Base-by-base conservation (phyloP, 2,329 filamentous ascomycete genomes). In the Fusarium udum region DNA sequence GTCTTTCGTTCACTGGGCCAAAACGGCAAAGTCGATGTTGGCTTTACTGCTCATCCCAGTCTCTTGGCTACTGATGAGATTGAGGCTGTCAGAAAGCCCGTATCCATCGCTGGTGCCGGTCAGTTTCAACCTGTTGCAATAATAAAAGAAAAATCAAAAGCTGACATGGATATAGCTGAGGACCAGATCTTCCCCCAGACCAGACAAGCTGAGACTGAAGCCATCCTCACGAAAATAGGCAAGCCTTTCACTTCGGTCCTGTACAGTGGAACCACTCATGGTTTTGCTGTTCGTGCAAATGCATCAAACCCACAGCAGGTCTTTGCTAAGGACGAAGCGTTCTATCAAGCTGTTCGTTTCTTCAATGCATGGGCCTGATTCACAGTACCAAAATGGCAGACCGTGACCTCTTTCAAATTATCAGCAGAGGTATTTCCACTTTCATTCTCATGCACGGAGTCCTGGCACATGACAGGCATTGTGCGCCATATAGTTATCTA, bases 321-420 rank as follows among this genome's bases (percentile, higher is more conserved):
- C 81, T 94, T 89, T 79, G 92, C 89, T 15, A 94, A 94, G 84
- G 92, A 94, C 81, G 87, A 89, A 78, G 92, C 92, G 3, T 94
- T 94, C 80, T 84, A 88, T 74, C 92, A 95, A 84, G 92, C 92
- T 22, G 87, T 93, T 52, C 82, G 85, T 65, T 95, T 92, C 91
- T 94, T 95, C 78, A 86, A 91, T 59, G 85, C 89, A 3, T 86
- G 83, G 82, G 26, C 36, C 16, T 70, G 51, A 16, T 46, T 36
- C 20, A 10, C 4, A n/a, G 4, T 14, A 22, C 24, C 16, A 7
- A 22, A 6, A 6, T 22, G 13, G 7, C 15, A 39, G 34, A 28
- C 3, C 5, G 7, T 22, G 20, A 5, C 32, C 18, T 26, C 32
- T 18, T 9, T 9, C 4, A 16, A 13, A 39, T 22, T 16, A 37